A percentile compares a stretch with the other conserved stretches of the same genome.
Conservation (phyloP, 495 filamentous ascomycete genomes). For the Pseudevernia furfuracea region DNA sequence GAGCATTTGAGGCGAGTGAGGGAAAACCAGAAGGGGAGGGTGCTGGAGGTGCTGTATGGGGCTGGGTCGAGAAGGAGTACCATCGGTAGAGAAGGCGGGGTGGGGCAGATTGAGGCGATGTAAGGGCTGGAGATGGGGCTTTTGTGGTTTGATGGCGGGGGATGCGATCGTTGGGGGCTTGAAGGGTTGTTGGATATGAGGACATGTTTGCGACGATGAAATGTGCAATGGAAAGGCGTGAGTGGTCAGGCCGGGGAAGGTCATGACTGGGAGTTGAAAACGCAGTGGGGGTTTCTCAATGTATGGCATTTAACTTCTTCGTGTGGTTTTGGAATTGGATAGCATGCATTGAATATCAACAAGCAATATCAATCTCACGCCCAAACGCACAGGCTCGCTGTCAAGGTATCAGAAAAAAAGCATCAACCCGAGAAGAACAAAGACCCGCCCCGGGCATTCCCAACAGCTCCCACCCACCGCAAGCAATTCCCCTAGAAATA, state of each 20-base stretch:
- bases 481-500: neutral
- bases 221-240: neutral
- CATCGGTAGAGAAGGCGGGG: slow-evolving; percentile 20
- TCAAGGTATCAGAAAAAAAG: neutral
- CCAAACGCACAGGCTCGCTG: neutral
- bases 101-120: slow-evolving; percentile 10
- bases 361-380: neutral
- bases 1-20: slow-evolving; percentile 63
- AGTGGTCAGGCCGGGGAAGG: neutral
- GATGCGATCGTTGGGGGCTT: neutral
- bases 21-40: slow-evolving; percentile 69
- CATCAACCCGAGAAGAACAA: neutral
- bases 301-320: neutral
- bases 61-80: slow-evolving; percentile 35
- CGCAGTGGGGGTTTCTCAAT: neutral
- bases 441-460: neutral
- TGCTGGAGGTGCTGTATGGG: slow-evolving; percentile 74
- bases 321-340: neutral
- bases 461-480: neutral
- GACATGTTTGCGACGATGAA: neutral
- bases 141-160: too few relatives aligned
- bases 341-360: neutral
- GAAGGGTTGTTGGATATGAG: neutral
- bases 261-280: neutral
- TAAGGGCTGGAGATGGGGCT: neutral